Percentiles rank a stretch among this genome's conserved stretches.
phyloP scores from a whole-genome alignment of 306 rosid genomes.

The Vicia sativa region DNA sequence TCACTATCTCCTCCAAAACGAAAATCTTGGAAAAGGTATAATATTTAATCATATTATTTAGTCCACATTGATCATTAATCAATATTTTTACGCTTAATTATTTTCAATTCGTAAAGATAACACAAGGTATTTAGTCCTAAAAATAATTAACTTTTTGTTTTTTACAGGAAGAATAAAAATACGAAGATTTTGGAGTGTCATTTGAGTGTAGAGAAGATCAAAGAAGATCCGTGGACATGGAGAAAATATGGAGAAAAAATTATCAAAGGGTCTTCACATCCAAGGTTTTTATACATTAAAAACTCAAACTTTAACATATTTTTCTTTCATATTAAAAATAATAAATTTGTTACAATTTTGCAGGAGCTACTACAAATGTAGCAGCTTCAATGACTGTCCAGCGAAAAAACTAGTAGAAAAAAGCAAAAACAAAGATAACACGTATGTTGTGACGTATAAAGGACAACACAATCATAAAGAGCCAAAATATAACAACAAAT shows the following conservation, averaged over 20 bases:
- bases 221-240: slow-evolving; percentile 85
- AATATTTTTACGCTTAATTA: neutral
- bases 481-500: neutral
- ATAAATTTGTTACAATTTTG: neutral
- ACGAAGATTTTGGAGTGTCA: slow-evolving; percentile 55
- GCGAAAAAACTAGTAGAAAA: neutral
- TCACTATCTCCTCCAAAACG: slow-evolving; percentile 40
- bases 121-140: neutral
- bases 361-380: slow-evolving; percentile 7
- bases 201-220: slow-evolving; percentile 59
- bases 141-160: neutral
- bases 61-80: neutral
- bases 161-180: slow-evolving; percentile 53
- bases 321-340: neutral
- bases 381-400: neutral
- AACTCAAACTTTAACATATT: neutral
- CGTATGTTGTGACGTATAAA: neutral
- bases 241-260: slow-evolving; percentile 83
- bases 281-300: slow-evolving; percentile 47
- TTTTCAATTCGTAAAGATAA: neutral
- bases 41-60: neutral
- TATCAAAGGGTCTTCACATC: slow-evolving; percentile 80
- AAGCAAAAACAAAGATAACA: neutral
- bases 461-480: neutral
- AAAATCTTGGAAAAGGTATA: slow-evolving; percentile 60